Percentiles rank a stretch among this genome's conserved stretches.
Conservation (phyloP, 257 asterid genomes). For the Jaltomata sinuosa region DNA sequence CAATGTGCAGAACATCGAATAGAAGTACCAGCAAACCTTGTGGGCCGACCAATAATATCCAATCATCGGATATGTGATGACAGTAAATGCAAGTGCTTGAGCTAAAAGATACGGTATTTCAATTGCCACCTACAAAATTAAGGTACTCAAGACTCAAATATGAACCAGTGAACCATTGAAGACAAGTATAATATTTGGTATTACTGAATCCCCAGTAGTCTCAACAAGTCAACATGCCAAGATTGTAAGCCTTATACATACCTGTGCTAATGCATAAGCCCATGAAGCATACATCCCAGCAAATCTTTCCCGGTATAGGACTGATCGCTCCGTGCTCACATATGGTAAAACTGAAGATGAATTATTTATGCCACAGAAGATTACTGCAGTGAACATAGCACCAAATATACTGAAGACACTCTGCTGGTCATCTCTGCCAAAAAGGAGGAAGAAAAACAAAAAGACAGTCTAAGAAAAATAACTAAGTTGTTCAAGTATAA, state of each 20-base stretch:
- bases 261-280: slow-evolving; percentile 50
- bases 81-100: slow-evolving; percentile 23
- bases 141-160: not conserved
- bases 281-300: slow-evolving; percentile 41
- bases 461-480: not conserved
- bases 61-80: slow-evolving; percentile 42
- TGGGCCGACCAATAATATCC: slow-evolving; percentile 32
- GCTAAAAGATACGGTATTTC: slow-evolving; percentile 41
- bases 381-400: slow-evolving; percentile 24
- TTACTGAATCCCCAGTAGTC: not conserved
- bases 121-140: slow-evolving; percentile 23
- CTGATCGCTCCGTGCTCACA: slow-evolving; percentile 34
- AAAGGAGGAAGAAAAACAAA: not conserved
- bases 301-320: slow-evolving; percentile 36
- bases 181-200: not conserved
- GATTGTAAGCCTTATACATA: not conserved
- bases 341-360: slow-evolving; percentile 30
- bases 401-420: slow-evolving; percentile 34
- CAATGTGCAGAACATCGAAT: slow-evolving; percentile 28
- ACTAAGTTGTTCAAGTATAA: not conserved
- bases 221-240: not conserved
- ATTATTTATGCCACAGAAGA: slow-evolving; percentile 40
- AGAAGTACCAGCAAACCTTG: slow-evolving; percentile 36
- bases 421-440: slow-evolving; percentile 37
- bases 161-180: not conserved